Base-by-base conservation (phyloP, 495 filamentous ascomycete genomes). In the Mycothermus thermophilus region DNA sequence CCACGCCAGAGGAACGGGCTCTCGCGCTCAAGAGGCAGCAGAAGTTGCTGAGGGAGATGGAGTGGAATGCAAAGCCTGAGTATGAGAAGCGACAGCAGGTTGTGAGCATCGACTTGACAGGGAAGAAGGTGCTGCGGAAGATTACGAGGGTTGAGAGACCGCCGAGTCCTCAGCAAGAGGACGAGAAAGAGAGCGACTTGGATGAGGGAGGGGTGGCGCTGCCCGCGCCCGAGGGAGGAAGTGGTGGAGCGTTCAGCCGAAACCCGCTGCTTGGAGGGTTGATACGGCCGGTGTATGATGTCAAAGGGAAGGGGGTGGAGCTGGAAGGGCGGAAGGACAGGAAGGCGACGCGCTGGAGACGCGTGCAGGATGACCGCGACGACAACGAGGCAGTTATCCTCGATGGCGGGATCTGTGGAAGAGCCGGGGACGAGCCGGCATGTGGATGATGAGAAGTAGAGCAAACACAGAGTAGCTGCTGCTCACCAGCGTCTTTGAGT, bases 381-480 rank as follows among this genome's bases (percentile, higher is more conserved):
- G 76, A 95, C 52, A 95, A 94, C 45, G 88, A 94, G 58, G 72
- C 69, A n/a, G 77, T 87, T 59, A 94, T 94, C 41, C 58, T 94
- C 4, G 80, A 94, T 57, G 88, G 88, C 0, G 82, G 88, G 8
- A 48, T 73, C 4, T 75, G 80, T 55, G 81, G 83, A 9, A 22
- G 24, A 33, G 50, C 31, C 40, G 36, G 46, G 33, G 39, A 67
- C 48, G 58, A 66, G 57, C 46, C 55, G 27, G 47, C 42, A 43
- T 44, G 62, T 50, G 26, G 62, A 40, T 35, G 60, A 71, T 26
- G 8, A 10, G 2, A 5, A 15, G 14, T 6, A 22, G 11, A 5
- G n/a, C 24, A 8, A 11, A 22, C 32, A 19, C 18, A 10, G 12
- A 21, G 29, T 10, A 18, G 22, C 20, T 15, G 12, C 9, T 12